phyloP scores from a whole-genome alignment of 306 rosid species.

The Cyclanthera cordifolia region DNA sequence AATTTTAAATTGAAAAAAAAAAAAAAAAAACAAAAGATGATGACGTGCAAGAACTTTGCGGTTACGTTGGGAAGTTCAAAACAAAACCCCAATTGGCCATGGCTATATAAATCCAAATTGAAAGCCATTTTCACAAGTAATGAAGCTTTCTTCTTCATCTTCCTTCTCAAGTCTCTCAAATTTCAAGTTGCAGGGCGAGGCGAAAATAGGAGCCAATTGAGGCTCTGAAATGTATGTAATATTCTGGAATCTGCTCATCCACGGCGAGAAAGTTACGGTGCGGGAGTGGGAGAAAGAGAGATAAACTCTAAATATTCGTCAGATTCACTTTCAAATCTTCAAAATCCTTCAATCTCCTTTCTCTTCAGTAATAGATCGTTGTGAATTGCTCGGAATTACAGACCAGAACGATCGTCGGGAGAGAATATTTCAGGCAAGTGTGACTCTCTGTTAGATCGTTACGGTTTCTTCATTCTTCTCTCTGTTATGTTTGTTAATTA shows the following conservation, averaged over 20 bases:
- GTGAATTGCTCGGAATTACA: too few species aligned
- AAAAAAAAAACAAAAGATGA: neutral
- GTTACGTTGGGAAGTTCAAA: neutral
- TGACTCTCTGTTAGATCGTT: neutral
- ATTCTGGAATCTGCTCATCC: constrained; percentile 18
- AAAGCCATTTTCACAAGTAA: neutral
- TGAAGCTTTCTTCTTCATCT: constrained; percentile 6
- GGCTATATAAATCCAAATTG: neutral
- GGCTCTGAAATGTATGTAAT: constrained; percentile 35
- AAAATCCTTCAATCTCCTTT: neutral
- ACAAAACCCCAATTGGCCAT: neutral
- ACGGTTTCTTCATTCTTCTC: neutral
- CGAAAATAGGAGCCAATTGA: constrained; percentile 11
- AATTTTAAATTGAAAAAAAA: too few species aligned
- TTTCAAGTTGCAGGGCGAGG: too few species aligned
- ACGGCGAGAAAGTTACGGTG: constrained; percentile 33
- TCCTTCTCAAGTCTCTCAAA: neutral
- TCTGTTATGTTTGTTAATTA: neutral
- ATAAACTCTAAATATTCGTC: too few species aligned
- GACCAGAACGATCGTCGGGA: neutral
- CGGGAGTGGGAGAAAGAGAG: constrained; percentile 52
- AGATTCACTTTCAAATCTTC: neutral
- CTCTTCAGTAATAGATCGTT: neutral
- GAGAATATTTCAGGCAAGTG: constrained; percentile 11
- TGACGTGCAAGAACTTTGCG: too few species aligned